These are phyloP conservation scores for Aspergillus sp. DNA, from an alignment of 2,329 filamentous ascomycete species.

Conservation along the genomic window DNA sequence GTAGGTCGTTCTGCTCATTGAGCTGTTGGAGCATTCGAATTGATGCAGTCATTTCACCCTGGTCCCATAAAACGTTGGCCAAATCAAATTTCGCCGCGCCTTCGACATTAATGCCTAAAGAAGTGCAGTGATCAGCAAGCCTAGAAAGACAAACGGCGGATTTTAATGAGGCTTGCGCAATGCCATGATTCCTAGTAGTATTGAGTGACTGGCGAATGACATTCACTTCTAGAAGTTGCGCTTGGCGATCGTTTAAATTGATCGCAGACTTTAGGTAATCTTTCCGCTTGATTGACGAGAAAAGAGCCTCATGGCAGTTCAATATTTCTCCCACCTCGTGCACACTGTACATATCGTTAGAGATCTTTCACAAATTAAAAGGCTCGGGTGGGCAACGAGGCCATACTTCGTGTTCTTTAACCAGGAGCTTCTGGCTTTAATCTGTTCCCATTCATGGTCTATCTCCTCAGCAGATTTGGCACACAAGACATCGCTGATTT, in stretches of 20 bases:
- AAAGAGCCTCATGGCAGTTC: constrained; percentile 77
- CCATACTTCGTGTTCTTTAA: constrained; percentile 77
- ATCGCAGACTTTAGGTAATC: constrained; percentile 61
- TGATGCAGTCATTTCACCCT: constrained; percentile 84
- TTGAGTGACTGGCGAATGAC: constrained; percentile 73
- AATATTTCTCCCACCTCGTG: constrained; percentile 74
- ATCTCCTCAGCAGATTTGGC: constrained; percentile 61
- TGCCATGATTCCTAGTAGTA: constrained; percentile 76
- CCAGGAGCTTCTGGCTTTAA: constrained; percentile 70
- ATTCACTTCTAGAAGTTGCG: constrained; percentile 71
- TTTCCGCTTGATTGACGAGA: constrained; percentile 75
- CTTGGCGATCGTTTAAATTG: constrained; percentile 61
- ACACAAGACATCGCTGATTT: constrained; percentile 75
- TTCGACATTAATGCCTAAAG: constrained; percentile 73
- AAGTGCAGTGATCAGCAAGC: constrained; percentile 67
- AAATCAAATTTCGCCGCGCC: constrained; percentile 77
- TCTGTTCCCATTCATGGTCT: constrained; percentile 59
- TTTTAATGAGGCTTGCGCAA: constrained; percentile 82
- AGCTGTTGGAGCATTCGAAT: constrained; percentile 84
- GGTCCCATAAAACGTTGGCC: constrained; percentile 89
- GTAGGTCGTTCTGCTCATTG: constrained; percentile 59
- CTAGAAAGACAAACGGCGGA: constrained; percentile 80
- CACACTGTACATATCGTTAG: constrained; percentile 36
- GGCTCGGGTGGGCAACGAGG: background rate
- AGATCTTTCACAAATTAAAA: background rate